phyloP scores from a whole-genome alignment of 225 moss, liverwort and hornwort genomes.

The Ulota crispa region DNA sequence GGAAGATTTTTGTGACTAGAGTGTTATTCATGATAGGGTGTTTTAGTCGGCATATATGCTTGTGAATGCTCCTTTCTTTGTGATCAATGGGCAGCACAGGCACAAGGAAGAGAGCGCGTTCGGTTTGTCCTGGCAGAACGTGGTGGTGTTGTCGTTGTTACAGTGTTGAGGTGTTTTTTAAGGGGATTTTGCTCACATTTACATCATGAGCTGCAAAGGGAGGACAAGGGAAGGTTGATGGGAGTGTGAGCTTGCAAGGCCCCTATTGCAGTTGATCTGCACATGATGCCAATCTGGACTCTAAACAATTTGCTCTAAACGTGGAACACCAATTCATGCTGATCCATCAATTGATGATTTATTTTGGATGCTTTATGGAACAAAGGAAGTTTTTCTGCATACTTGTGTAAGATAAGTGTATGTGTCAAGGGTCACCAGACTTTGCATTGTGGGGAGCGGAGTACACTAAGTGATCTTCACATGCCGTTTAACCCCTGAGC shows the following conservation, averaged over 20 bases:
- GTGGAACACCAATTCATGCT: not conserved
- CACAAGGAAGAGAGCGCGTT: no score
- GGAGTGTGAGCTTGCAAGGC: not conserved
- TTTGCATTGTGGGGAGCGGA: no score
- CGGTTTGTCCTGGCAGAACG: not conserved
- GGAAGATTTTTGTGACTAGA: not conserved
- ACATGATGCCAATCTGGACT: no score
- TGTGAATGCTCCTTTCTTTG: not conserved
- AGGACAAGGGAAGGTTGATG: no score
- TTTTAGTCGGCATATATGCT: fast-evolving
- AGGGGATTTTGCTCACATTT: not conserved
- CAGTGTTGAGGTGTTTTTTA: not conserved
- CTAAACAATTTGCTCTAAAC: no score
- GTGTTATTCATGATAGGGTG: fast-evolving
- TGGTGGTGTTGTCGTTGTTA: not conserved
- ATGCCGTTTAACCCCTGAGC: no score
- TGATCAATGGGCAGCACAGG: not conserved
- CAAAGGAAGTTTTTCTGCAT: no score
- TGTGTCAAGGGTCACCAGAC: no score
- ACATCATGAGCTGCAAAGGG: no score
- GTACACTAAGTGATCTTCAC: not conserved
- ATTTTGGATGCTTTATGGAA: no score
- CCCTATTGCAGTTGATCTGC: not conserved
- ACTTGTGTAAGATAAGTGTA: no score
- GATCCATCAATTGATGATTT: not conserved